Percentiles rank a stretch among this genome's conserved stretches.
Conservation (phyloP, 768 basidiomycete species). For the Xerocomellus amylosporus region DNA sequence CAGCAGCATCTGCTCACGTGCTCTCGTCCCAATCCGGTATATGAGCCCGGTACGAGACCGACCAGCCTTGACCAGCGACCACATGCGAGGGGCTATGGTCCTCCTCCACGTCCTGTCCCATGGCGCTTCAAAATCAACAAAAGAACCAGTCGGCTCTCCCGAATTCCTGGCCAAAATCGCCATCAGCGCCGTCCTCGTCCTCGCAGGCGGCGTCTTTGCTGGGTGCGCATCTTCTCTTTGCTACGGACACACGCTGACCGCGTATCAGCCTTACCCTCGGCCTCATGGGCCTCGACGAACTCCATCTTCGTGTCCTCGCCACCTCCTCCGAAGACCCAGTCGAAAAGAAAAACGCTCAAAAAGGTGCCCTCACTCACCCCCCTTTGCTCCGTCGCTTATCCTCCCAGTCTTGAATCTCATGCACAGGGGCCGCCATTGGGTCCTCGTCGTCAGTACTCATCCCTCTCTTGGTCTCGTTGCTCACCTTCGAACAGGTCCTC, state of each 20-base stretch:
- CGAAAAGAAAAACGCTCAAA: slow-evolving; percentile 69
- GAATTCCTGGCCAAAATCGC: slow-evolving; percentile 75
- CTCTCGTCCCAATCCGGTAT: background rate
- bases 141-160: slow-evolving; percentile 46
- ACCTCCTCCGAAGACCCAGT: slow-evolving; percentile 71
- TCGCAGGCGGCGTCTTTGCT: slow-evolving; percentile 89
- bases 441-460: slow-evolving; percentile 66
- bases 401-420: slow-evolving; percentile 50
- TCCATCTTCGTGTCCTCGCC: slow-evolving; percentile 83
- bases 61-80: background rate
- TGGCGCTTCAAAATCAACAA: slow-evolving; percentile 1
- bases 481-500: slow-evolving; percentile 54
- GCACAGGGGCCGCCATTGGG: slow-evolving; percentile 82
- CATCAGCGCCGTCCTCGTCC: slow-evolving; percentile 65
- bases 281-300: slow-evolving; percentile 90
- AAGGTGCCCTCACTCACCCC: slow-evolving; percentile 41
- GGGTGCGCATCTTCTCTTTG: slow-evolving; percentile 47
- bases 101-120: background rate
- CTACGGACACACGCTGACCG: background rate
- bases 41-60: background rate
- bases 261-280: slow-evolving; percentile 74
- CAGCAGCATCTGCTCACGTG: background rate
- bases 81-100: slow-evolving; percentile 13
- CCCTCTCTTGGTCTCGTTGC: background rate
- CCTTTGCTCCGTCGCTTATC: background rate